Evolutionary conservation across 1,284 basidiomycete species (phyloP).

Genomic region (Ganoderma sinense): DNA sequence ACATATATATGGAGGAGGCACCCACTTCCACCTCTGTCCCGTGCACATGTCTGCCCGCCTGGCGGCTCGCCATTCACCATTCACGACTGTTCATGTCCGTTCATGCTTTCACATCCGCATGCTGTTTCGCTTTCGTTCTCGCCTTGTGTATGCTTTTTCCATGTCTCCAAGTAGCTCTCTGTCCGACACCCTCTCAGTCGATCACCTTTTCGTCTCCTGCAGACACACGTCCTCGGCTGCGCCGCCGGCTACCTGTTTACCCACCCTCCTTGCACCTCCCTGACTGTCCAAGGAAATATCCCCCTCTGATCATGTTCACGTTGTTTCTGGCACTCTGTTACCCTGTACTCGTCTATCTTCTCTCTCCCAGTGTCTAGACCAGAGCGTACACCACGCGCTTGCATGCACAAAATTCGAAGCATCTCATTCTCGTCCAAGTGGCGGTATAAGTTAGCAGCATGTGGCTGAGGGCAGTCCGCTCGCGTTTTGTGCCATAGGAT

Average conservation of each 20-base stretch:
- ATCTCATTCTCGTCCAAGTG: background rate
- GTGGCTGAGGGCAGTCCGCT: background rate
- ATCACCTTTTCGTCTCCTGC: background rate
- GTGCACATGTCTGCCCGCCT: background rate
- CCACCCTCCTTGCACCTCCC: background rate
- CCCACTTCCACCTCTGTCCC: background rate
- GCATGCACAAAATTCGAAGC: constrained; percentile 2
- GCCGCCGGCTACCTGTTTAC: constrained; percentile 9
- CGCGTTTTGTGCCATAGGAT: background rate
- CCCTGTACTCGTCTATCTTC: constrained; percentile 3
- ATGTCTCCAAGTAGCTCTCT: background rate
- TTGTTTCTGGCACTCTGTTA: background rate
- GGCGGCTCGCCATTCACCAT: constrained; percentile 3
- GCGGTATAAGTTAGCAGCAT: background rate
- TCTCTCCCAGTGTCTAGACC: background rate
- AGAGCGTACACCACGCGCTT: background rate
- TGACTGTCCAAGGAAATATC: background rate
- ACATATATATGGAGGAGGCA: constrained; percentile 3
- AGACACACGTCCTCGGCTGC: constrained; percentile 13
- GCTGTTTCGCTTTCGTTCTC: constrained; percentile 17
- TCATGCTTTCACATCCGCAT: constrained; percentile 22
- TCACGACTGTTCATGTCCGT: constrained; percentile 25
- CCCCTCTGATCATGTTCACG: background rate
- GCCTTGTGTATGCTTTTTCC: background rate
- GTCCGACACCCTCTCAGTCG: background rate